Conservation (phyloP, 345 rosid genomes). For the Camelina sativa region DNA sequence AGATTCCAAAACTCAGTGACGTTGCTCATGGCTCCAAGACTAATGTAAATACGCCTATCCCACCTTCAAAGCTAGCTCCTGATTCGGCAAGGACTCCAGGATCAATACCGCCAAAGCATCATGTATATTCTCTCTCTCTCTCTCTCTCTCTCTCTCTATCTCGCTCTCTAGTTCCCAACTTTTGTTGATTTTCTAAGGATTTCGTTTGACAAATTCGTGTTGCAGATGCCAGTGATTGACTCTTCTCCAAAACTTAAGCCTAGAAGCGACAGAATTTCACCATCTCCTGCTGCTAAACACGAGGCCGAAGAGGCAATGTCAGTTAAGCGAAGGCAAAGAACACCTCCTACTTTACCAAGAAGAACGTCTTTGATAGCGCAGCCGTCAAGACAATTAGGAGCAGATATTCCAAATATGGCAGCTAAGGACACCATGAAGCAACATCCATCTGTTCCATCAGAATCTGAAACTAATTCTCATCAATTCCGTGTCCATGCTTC, state of each 20-base stretch:
- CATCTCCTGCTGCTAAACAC: slow-evolving; percentile 54
- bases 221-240: slow-evolving; percentile 71
- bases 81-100: slow-evolving; percentile 60
- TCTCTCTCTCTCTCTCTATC: slow-evolving; percentile 1
- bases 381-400: slow-evolving; percentile 55
- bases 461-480: slow-evolving; percentile 45
- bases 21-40: slow-evolving; percentile 57
- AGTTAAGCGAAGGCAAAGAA: slow-evolving; percentile 73
- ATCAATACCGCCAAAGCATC: slow-evolving; percentile 69
- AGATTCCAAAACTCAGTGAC: slow-evolving; percentile 63
- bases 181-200: slow-evolving; percentile 13
- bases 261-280: slow-evolving; percentile 67
- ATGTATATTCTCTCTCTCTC: slow-evolving; percentile 49
- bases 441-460: slow-evolving; percentile 47
- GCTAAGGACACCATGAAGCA: slow-evolving; percentile 43
- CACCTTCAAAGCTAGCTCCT: slow-evolving; percentile 54
- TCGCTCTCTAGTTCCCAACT: not conserved
- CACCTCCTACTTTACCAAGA: slow-evolving; percentile 67
- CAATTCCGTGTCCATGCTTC: slow-evolving; percentile 40
- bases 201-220: slow-evolving; percentile 25
- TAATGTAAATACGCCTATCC: slow-evolving; percentile 51
- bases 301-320: slow-evolving; percentile 59
- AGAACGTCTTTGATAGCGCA: slow-evolving; percentile 61
- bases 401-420: slow-evolving; percentile 52
- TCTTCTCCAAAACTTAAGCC: slow-evolving; percentile 70